Percentiles rank a stretch among this genome's conserved stretches.
Evolutionary conservation across 768 basidiomycete species (phyloP).

Genomic region (Phaeotremella fagi): DNA sequence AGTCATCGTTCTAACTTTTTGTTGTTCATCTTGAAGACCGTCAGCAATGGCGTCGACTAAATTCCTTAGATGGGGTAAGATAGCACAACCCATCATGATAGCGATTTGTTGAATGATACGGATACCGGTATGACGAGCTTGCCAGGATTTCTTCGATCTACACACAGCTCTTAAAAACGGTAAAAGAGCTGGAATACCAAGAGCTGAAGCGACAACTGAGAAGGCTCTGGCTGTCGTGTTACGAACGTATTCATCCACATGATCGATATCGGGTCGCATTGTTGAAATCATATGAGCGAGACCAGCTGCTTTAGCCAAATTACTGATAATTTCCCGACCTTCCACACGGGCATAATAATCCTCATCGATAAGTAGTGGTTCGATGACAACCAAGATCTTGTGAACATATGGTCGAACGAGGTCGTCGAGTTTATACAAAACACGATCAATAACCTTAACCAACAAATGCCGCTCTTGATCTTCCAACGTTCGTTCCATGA

Average conservation of each 20-base stretch:
- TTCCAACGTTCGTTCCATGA: constrained; percentile 80
- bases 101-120: constrained; percentile 99
- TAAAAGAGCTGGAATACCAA: constrained; percentile 93
- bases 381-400: constrained; percentile 99
- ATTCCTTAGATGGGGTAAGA: constrained; percentile 92
- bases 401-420: constrained; percentile 98
- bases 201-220: constrained; percentile 96
- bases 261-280: constrained; percentile 99
- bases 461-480: constrained; percentile 97
- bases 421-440: constrained; percentile 97
- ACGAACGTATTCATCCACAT: constrained; percentile 97
- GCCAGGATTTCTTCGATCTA: constrained; percentile 99
- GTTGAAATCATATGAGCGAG: constrained; percentile 99
- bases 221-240: constrained; percentile 98
- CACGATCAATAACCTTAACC: constrained; percentile 98
- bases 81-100: constrained; percentile 99
- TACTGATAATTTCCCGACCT: constrained; percentile 98
- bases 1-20: constrained; percentile 95
- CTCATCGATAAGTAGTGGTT: constrained; percentile 96
- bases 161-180: constrained; percentile 99
- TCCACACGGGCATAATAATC: constrained; percentile 79
- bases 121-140: constrained; percentile 97
- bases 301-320: constrained; percentile 95
- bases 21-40: constrained; percentile 87
- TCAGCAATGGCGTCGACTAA: constrained; percentile 94